Conservation (phyloP, 768 basidiomycete species). For the Lepiota venenata region DNA sequence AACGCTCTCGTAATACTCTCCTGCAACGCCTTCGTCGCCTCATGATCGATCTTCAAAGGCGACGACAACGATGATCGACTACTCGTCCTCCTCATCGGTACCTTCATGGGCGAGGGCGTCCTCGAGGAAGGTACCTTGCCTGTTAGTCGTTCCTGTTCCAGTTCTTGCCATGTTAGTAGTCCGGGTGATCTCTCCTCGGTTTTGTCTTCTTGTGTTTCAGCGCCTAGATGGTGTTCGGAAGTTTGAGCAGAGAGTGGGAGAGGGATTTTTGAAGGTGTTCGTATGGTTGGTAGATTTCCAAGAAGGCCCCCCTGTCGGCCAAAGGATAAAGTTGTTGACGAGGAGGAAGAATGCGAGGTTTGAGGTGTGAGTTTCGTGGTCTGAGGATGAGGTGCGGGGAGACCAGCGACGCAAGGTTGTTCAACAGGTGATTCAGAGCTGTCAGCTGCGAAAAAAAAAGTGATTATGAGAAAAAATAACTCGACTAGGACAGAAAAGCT, state of each 20-base stretch:
- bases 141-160: constrained; percentile 22
- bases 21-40: constrained; percentile 56
- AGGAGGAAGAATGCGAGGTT: neutral
- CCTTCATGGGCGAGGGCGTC: constrained; percentile 53
- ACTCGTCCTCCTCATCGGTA: constrained; percentile 20
- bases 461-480: neutral
- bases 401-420: neutral
- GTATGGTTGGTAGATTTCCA: neutral
- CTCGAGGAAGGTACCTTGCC: constrained; percentile 57
- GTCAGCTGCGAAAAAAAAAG: neutral
- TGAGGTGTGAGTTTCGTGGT: neutral
- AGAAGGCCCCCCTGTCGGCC: neutral
- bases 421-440: constrained; percentile 10
- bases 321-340: constrained; percentile 5
- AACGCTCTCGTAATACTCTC: constrained; percentile 67
- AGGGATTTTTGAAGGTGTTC: neutral
- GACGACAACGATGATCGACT: constrained; percentile 29
- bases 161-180: constrained; percentile 18
- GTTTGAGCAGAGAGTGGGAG: neutral
- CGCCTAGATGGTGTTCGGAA: neutral
- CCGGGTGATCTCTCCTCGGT: neutral
- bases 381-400: constrained; percentile 15
- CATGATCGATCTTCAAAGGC: constrained; percentile 43
- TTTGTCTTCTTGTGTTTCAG: neutral
- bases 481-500: constrained; percentile 2